These are phyloP conservation scores for Pisolithus thermaeus DNA, from an alignment of 1,284 basidiomycete genomes.

Conservation along the genomic window DNA sequence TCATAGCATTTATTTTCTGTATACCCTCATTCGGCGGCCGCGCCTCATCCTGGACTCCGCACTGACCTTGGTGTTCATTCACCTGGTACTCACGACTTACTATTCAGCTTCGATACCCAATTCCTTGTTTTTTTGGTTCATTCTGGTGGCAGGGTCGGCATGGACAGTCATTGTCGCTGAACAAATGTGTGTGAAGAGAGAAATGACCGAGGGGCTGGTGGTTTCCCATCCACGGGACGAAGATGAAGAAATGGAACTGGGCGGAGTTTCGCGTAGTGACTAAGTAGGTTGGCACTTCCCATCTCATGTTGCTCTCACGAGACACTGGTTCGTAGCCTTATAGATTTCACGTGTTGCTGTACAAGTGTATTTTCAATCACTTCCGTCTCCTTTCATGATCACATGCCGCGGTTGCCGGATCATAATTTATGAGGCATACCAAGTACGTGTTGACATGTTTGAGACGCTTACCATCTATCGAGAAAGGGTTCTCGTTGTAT, in stretches of 20 bases:
- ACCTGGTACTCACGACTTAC: constrained; percentile 88
- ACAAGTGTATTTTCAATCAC: too few relatives aligned
- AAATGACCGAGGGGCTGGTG: constrained; percentile 84
- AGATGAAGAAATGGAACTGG: constrained; percentile 57
- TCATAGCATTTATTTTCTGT: constrained; percentile 80
- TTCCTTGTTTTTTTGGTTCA: constrained; percentile 84
- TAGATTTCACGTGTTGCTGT: not conserved
- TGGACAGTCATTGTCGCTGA: constrained; percentile 81
- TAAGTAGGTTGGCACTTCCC: constrained; percentile 19
- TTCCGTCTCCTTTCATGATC: too few relatives aligned
- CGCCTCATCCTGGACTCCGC: constrained; percentile 94
- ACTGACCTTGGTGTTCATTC: constrained; percentile 84
- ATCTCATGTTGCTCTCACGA: constrained; percentile 1
- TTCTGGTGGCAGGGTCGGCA: constrained; percentile 67
- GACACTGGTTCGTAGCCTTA: not conserved
- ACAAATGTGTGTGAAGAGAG: constrained; percentile 87
- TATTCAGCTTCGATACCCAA: constrained; percentile 85
- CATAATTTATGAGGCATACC: too few relatives aligned
- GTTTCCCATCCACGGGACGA: constrained; percentile 40
- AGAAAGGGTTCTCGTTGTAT: too few relatives aligned
- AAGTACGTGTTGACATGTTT: too few relatives aligned
- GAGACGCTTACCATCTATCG: too few relatives aligned
- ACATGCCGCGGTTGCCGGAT: too few relatives aligned
- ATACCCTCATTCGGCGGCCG: constrained; percentile 82
- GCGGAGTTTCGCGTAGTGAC: constrained; percentile 38